A percentile compares a stretch with the other conserved stretches of the same genome.
These are phyloP conservation scores for Sugiyamaella qingdaonensis DNA, from an alignment of 805 yeast species.

Conservation along the genomic window DNA sequence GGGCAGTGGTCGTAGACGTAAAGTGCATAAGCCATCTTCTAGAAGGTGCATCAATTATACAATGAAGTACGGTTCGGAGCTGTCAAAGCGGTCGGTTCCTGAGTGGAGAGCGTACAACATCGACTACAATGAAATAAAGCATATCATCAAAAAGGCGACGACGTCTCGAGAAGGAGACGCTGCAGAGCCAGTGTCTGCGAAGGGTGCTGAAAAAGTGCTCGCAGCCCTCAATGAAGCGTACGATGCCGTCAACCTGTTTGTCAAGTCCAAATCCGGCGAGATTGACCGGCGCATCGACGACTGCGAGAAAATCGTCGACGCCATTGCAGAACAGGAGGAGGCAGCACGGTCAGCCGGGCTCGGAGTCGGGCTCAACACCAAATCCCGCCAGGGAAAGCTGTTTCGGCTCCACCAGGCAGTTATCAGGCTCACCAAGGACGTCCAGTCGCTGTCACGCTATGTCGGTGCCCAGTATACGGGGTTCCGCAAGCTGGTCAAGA, in stretches of 20 bases:
- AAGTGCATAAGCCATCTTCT: background rate
- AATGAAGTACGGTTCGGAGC: constrained; percentile 86
- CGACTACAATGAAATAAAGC: constrained; percentile 75
- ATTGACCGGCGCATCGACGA: constrained; percentile 47
- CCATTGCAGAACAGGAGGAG: constrained; percentile 24
- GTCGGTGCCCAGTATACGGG: constrained; percentile 69
- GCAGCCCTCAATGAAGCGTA: constrained; percentile 53
- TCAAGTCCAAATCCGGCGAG: constrained; percentile 65
- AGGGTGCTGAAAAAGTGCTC: constrained; percentile 30
- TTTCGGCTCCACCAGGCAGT: constrained; percentile 36
- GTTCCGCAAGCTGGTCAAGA: constrained; percentile 67
- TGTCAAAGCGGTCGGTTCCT: constrained; percentile 70
- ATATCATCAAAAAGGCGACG: constrained; percentile 57
- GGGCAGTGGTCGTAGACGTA: background rate
- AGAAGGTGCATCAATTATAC: background rate
- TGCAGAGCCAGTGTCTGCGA: background rate
- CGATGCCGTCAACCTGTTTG: constrained; percentile 52
- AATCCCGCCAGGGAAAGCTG: constrained; percentile 21
- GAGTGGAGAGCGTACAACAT: constrained; percentile 85
- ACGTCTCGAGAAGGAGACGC: constrained; percentile 15
- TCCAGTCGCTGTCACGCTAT: constrained; percentile 66
- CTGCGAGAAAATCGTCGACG: constrained; percentile 38
- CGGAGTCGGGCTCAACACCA: constrained; percentile 15
- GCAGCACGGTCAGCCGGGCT: constrained; percentile 2
- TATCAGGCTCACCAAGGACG: constrained; percentile 43